Evolutionary conservation across 208 protist species (phyloP), one percentile per base, ranked within the genome.

Genomic region (Naegleria fowleri): DNA sequence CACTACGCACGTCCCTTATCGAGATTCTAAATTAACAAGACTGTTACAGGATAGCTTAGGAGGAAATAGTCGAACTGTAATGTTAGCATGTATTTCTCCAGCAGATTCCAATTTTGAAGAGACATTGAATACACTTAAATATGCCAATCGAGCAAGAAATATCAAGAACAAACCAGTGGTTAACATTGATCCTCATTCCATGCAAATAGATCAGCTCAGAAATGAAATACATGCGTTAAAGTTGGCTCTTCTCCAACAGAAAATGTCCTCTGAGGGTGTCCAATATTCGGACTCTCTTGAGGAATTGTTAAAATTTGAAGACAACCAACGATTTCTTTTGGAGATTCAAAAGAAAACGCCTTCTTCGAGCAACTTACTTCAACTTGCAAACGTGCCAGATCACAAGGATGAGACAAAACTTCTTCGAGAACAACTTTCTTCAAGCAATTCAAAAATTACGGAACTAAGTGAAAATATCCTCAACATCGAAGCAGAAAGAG

Each of bases 21-120:
- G 97, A 58, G 96, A 97, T 59, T 98, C 96, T 6, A 98, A 98
- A 94, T 95, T 99, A 41, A 99, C 98, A 58, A 95, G 97, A 25
- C 91, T 98, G 88, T 93, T 98, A 91, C 96, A 98, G 94, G 96
- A 98, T 36, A 97, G 97, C 92, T 93, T 98, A 39, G 94, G 96
- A 36, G 97, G 97, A 25, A 97, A 98, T 93, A 96, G 95, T 19
- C 91, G 91, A 79, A 98, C 97, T 2, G 91, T 96, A 19, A 99
- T 99, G 94, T 93, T 99, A 83, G 97, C 98, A 83, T 99, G 98
- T 93, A 93, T 99, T 48, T 96, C 95, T 9, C 97, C 97, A 0
- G 93, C 93, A 48, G 95, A 36, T 79, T 79, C 16, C 2, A 79
- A 79, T 36, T 79, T 79, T 36, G 67, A 79, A 9, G 67, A 79